These are phyloP conservation scores for Glutinoglossum americanum DNA, from an alignment of 495 filamentous ascomycete species.

Conservation along the genomic window DNA sequence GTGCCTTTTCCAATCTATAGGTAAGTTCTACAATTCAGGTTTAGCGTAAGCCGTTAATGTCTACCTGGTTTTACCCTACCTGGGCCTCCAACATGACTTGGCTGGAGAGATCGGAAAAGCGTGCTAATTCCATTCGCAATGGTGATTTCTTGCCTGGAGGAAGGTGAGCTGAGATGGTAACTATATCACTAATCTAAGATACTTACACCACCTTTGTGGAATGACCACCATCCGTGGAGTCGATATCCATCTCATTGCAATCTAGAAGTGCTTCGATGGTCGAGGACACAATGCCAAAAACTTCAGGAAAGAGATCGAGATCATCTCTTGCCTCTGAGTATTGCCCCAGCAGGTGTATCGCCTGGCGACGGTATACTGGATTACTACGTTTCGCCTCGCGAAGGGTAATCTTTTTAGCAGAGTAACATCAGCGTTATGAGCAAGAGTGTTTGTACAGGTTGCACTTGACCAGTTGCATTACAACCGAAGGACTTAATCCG, in stretches of 20 bases:
- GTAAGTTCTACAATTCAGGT: not conserved
- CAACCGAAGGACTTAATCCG: too few species aligned
- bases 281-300: constrained; percentile 32
- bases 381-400: constrained; percentile 87
- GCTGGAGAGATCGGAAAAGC: constrained; percentile 2
- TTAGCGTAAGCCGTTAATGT: not conserved
- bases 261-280: not conserved
- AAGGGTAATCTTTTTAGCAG: constrained; percentile 30
- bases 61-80: not conserved
- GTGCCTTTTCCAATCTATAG: not conserved
- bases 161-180: not conserved
- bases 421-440: not conserved
- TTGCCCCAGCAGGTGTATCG: constrained; percentile 47
- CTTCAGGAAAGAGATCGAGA: constrained; percentile 44
- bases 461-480: too few species aligned
- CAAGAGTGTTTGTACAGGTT: not conserved
- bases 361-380: constrained; percentile 51
- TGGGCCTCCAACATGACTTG: not conserved
- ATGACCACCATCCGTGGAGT: not conserved
- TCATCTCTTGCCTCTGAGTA: constrained; percentile 41
- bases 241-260: constrained; percentile 1
- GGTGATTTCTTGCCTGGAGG: not conserved
- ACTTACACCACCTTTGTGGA: constrained; percentile 2
- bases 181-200: not conserved
- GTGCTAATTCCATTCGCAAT: not conserved